These are phyloP conservation scores for Corylus heterophylla DNA, from an alignment of 306 rosid species.

Conservation along the genomic window DNA sequence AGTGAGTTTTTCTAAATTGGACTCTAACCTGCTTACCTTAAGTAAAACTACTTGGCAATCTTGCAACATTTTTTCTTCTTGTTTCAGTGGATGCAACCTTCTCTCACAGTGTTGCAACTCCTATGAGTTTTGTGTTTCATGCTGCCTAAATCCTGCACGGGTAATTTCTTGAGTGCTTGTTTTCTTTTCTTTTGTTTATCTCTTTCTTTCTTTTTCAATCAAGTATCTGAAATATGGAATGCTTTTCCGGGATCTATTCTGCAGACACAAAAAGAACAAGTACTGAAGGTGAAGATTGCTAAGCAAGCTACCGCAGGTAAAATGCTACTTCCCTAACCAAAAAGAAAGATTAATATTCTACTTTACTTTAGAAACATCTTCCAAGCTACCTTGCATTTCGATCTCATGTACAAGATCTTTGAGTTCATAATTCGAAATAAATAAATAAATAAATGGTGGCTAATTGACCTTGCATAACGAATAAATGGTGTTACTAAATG, in stretches of 20 bases:
- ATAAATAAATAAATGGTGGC: too few species aligned
- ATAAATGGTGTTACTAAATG: not conserved
- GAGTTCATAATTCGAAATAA: not conserved
- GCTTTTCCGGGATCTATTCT: conserved; percentile 12
- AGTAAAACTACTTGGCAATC: conserved; percentile 9
- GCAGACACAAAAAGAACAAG: conserved; percentile 63
- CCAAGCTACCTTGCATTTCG: not conserved
- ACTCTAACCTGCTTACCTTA: conserved; percentile 21
- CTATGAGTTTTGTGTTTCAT: conserved; percentile 91
- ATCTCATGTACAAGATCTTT: conserved; percentile 8
- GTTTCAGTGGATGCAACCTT: conserved; percentile 80
- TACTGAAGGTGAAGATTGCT: conserved; percentile 62
- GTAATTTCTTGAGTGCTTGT: conserved; percentile 41
- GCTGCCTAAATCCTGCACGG: conserved; percentile 80
- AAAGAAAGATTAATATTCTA: not conserved
- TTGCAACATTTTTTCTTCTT: conserved; percentile 4
- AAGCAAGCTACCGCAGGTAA: conserved; percentile 83
- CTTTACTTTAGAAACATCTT: not conserved
- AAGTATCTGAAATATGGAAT: conserved; percentile 12
- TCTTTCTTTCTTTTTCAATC: conserved; percentile 2
- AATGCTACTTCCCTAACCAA: conserved; percentile 16
- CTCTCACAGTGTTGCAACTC: conserved; percentile 85
- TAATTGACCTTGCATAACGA: not conserved
- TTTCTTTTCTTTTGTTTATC: not conserved
- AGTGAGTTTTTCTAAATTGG: conserved; percentile 66